These are phyloP conservation scores for Globisporangium megalacanthum DNA, from an alignment of 352 stramenopile species.

Conservation along the genomic window DNA sequence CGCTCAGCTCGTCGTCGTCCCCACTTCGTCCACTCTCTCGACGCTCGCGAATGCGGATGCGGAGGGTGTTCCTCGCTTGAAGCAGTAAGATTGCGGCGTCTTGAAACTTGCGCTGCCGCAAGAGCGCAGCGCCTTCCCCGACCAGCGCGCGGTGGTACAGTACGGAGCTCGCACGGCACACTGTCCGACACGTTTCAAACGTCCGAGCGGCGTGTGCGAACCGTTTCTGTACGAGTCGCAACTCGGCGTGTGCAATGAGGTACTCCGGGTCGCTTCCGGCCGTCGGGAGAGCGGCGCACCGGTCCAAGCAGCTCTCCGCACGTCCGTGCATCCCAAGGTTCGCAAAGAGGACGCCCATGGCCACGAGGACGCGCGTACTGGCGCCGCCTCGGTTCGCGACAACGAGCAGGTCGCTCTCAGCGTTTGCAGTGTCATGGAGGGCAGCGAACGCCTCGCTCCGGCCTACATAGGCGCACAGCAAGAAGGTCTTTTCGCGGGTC, in stretches of 20 bases:
- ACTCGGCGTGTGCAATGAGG: conserved; percentile 39
- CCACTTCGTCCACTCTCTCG: background rate
- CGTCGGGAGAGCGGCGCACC: conserved; percentile 22
- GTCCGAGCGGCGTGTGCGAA: conserved; percentile 22
- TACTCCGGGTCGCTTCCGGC: conserved; percentile 34
- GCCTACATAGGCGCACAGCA: conserved; percentile 37
- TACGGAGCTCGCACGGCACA: conserved; percentile 18
- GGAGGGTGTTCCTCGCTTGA: conserved; percentile 33
- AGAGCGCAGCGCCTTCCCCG: conserved; percentile 31
- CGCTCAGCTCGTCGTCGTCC: background rate
- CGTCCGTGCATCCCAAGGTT: conserved; percentile 50
- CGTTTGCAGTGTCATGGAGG: conserved; percentile 22
- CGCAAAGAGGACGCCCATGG: conserved; percentile 50
- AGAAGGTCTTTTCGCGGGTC: conserved; percentile 25
- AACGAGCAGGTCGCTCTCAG: conserved; percentile 28
- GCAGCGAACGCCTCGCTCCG: conserved; percentile 28
- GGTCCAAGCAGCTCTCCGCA: conserved; percentile 38
- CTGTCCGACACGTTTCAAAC: conserved; percentile 33
- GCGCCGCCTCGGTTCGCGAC: conserved; percentile 36
- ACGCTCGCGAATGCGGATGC: conserved; percentile 14
- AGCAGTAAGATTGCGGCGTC: conserved; percentile 31
- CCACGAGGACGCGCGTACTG: conserved; percentile 18
- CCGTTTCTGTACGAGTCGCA: conserved; percentile 40
- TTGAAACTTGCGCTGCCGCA: conserved; percentile 38
- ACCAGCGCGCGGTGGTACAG: conserved; percentile 42